Evolutionary conservation across 2,329 filamentous ascomycete genomes (phyloP), one percentile per base, ranked within the genome.

Genomic region (Hypoxylon sp.): DNA sequence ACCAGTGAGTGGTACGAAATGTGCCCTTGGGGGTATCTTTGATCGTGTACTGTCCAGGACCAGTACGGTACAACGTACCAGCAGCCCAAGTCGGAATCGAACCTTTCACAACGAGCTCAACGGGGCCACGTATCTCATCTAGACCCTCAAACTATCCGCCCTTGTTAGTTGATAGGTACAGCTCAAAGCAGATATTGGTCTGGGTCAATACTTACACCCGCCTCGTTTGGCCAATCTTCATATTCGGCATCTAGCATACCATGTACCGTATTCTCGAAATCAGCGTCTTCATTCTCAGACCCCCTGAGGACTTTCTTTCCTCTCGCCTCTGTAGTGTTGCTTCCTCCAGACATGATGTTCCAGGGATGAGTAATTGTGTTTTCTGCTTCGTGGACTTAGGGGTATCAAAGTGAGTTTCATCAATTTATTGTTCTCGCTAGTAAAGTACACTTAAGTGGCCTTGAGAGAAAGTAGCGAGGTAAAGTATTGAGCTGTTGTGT

Each of bases 41-140:
- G 2, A 93, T 80, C 38, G 85, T 85, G 76, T 86, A 87, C 28
- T 86, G 84, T 0, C 92, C 91, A 0, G 92, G 91, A 0, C 93
- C 93, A 0, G 91, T 94, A 23, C 93, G 86, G 77, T 90, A 95
- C 0, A 96, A 83, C 1, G 86, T 83, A 1, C 93, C 93, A 2
- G 91, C 89, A 2, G 88, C 88, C 83, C 91, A 94, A 1, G 82
- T 64, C 1, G 93, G 93, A 55, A 96, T 93, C 0, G 78, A 77
- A 10, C 93, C 93, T 38, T 82, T 83, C 4, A 95, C 84, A 0
- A 75, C 73, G 11, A 95, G 84, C 52, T 89, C 82, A 3, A 94
- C 80, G 0, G 92, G 91, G 0, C 86, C 85, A 3, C 84, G 85
- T 69, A 92, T 86, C 73, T 93, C 90, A 11, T 87, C 87, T 45